Base-by-base conservation (phyloP, 345 rosid genomes). In the Lepidium didymum region DNA sequence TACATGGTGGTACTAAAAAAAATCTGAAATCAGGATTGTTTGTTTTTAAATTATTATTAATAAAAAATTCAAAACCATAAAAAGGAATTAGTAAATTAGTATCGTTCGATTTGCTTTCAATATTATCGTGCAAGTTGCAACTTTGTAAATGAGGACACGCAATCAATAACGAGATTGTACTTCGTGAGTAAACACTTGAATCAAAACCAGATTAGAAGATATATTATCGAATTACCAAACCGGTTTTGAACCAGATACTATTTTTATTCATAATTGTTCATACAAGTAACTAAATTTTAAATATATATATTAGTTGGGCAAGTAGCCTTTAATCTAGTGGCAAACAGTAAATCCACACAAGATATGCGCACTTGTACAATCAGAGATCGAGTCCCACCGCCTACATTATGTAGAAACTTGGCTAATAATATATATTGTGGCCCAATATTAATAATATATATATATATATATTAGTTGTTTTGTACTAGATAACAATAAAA, bases 41-140 rank as follows among this genome's bases (percentile, higher is more conserved):
- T 42, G 10, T 43, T 13, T 44, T 31, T 18, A 13, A 29, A 37
- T 25, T 15, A 49, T 18, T 19, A 7, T 18, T 21, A 51, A 15
- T 15, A 40, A 43, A 25, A 25, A 52, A 35, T 12, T 23, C 10
- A 27, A 31, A 69, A 40, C 23, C 15, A 21, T 27, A 5, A 19
- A 51, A 19, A 19, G 23, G 25, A 50, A 60, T 6, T 3, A 15
- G 40, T 61, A 12, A 50, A 60, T 6, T 3, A 15, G 40, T 61
- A 12, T 49, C 27, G 43, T 51, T 70, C 35, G 61, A 33, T 31
- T 16, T 8, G 33, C 12, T 68, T 27, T 36, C 31, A 36, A 33
- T 3, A 50, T 42, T 42, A 61, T 61, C 68, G 68, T 70, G 75
- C 73, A 47, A 69, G 67, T 51, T 51, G 44, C 69, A 37, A 62